These are phyloP conservation scores for Vitis rotundifolia DNA, from an alignment of 164 flowering plant species.

Conservation along the genomic window DNA sequence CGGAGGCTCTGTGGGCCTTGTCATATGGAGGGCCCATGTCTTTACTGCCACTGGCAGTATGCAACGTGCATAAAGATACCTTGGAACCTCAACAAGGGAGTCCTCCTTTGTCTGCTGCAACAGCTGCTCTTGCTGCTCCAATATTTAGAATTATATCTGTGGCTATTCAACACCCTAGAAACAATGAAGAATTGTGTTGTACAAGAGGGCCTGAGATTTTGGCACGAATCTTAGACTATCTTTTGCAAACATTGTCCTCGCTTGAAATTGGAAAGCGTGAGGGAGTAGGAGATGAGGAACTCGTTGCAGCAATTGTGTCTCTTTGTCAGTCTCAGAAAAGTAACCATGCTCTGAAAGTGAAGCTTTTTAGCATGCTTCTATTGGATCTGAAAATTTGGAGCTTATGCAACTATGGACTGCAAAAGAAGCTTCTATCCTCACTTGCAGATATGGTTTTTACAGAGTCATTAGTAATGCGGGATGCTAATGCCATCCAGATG, in stretches of 20 bases:
- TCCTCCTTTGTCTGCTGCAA: conserved; percentile 53
- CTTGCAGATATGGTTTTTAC: conserved; percentile 99
- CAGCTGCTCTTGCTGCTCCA: conserved; percentile 81
- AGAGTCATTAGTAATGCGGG: conserved; percentile 87
- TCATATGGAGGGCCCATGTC: conserved; percentile 97
- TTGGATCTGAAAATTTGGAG: conserved; percentile 96
- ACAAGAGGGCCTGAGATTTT: conserved; percentile 85
- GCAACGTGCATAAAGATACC: conserved; percentile 65
- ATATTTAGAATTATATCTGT: conserved; percentile 80
- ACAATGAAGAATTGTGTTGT: conserved; percentile 84
- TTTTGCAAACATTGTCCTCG: conserved; percentile 73
- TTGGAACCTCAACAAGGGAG: conserved; percentile 69
- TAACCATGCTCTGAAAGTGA: conserved; percentile 83
- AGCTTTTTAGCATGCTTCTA: conserved; percentile 80
- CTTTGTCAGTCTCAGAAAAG: conserved; percentile 86
- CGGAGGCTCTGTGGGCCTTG: conserved; percentile 92
- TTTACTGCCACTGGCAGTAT: conserved; percentile 80
- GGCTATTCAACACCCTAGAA: conserved; percentile 84
- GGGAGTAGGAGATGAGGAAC: conserved; percentile 91
- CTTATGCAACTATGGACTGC: conserved; percentile 91
- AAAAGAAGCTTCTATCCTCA: conserved; percentile 95
- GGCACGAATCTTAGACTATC: conserved; percentile 73
- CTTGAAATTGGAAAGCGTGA: conserved; percentile 51
- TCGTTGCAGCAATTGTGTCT: conserved; percentile 88
- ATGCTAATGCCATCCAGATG: conserved; percentile 96